phyloP scores from a whole-genome alignment of 441 rosid genomes.

The Dalechampia spathulata region DNA sequence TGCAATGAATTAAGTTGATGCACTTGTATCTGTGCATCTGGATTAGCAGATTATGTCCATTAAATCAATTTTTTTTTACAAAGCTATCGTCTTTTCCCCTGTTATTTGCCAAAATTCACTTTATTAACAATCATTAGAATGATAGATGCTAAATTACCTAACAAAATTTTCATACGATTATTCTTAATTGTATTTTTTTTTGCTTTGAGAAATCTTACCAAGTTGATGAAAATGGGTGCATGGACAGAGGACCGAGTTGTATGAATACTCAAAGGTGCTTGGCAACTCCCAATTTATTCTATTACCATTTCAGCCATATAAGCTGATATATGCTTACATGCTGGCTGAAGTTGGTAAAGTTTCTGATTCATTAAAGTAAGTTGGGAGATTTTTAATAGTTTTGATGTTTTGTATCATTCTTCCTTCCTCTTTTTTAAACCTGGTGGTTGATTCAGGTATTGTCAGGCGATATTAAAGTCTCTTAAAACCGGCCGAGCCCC shows the following conservation, averaged over 20 bases:
- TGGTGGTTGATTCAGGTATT: conserved; percentile 52
- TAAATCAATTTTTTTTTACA: not conserved
- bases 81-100: too few relatives aligned
- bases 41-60: not conserved
- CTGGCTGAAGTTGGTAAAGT: conserved; percentile 78
- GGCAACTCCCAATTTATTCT: conserved; percentile 75
- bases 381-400: not conserved
- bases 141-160: too few relatives aligned
- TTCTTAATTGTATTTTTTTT: too few relatives aligned
- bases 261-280: conserved; percentile 70
- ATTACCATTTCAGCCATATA: conserved; percentile 75
- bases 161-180: too few relatives aligned
- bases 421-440: conserved; percentile 16
- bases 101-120: too few relatives aligned
- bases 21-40: too few relatives aligned
- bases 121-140: too few relatives aligned
- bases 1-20: conserved; percentile 1
- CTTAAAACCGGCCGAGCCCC: conserved; percentile 79
- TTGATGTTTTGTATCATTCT: conserved; percentile 13
- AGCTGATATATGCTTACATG: conserved; percentile 73
- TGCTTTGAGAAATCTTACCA: conserved; percentile 9
- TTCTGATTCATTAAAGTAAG: conserved; percentile 78
- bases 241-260: conserved; percentile 78
- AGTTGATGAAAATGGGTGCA: conserved; percentile 16
- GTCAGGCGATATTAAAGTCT: conserved; percentile 80